Conservation (phyloP, 192 early-diverging fungal genomes). For the Rhizoclosmatium sp. region DNA sequence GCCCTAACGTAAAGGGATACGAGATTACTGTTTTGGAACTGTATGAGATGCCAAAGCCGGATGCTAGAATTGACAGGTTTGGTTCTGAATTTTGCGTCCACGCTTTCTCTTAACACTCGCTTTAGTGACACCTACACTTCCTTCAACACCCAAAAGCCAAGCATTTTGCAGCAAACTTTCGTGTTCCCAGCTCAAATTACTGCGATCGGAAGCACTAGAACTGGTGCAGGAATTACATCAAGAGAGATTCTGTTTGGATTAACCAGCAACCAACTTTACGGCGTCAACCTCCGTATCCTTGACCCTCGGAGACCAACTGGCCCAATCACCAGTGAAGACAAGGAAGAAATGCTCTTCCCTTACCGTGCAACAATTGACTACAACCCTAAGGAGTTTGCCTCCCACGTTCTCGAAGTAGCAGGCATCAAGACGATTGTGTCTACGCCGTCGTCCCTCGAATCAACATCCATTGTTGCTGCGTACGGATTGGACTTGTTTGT, state of each 20-base stretch:
- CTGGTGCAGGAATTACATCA: slow-evolving; percentile 84
- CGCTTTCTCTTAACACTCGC: background rate
- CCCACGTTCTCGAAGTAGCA: slow-evolving; percentile 73
- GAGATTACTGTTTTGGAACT: slow-evolving; percentile 86
- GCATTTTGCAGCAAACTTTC: slow-evolving; percentile 80
- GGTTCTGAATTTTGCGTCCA: slow-evolving; percentile 11
- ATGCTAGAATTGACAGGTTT: slow-evolving; percentile 73
- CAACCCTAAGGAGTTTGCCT: slow-evolving; percentile 79
- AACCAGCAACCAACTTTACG: slow-evolving; percentile 63
- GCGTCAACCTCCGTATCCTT: slow-evolving; percentile 75
- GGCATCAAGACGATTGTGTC: slow-evolving; percentile 75
- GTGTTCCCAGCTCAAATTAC: slow-evolving; percentile 76
- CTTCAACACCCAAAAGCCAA: slow-evolving; percentile 69
- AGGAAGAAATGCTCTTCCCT: slow-evolving; percentile 85
- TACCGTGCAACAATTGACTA: slow-evolving; percentile 77
- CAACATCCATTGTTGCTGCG: slow-evolving; percentile 87
- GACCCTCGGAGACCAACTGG: slow-evolving; percentile 83
- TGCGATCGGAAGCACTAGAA: slow-evolving; percentile 85
- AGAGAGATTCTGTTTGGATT: slow-evolving; percentile 82
- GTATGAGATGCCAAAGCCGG: slow-evolving; percentile 77
- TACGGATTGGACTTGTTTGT: slow-evolving; percentile 95
- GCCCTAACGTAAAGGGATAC: slow-evolving; percentile 69
- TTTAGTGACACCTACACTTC: slow-evolving; percentile 78
- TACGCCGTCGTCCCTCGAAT: slow-evolving; percentile 86
- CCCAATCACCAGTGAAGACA: slow-evolving; percentile 77